Evolutionary conservation across 2,329 filamentous ascomycete species (phyloP), one percentile per base, ranked within the genome.

Genomic region (Penicillium polonicum): DNA sequence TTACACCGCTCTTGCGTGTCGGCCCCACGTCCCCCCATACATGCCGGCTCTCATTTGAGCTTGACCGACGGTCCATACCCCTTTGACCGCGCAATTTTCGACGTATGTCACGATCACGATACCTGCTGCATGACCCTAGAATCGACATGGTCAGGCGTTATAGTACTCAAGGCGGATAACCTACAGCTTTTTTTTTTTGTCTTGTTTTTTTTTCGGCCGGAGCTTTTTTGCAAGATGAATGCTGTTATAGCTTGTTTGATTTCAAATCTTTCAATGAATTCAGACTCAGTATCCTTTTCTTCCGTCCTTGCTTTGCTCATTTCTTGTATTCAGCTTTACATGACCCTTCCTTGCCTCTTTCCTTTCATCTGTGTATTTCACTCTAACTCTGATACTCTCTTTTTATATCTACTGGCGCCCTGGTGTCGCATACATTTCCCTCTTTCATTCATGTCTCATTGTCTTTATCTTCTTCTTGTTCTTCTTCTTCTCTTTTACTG

Each of bases 21-120:
- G 59, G 44, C 56, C 48, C 46, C 56, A 33, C 58, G 39, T 23
- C 46, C 56, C 55, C 57, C 51, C 60, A 57, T 60, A 33, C 59
- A 60, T 55, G 58, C 55, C 55, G 48, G 58, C 43, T 45, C 50
- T 52, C 38, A 36, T 44, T 36, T 46, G 59, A 56, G 60, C 59
- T 56, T 52, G 49, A 62, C 53, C 54, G 44, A 62, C 60, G 59
- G 64, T 64, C 60, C 52, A 48, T 59, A 64, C 63, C 48, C 62
- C 31, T 59, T 66, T 65, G 64, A 66, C 66, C 66, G 69, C 64
- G 60, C 67, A 68, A 63, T 46, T 61, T 63, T 67, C 67, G 58
- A 70, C 70, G 71, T 71, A 76, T 70, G 74, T 75, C 69, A 75
- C 69, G 72, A 76, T 76, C 72, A 78, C 70, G 75, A 78, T 75